A percentile compares a stretch with the other conserved stretches of the same genome.
phyloP scores from a whole-genome alignment of 305 asterid species.

The Petunia hybrid region DNA sequence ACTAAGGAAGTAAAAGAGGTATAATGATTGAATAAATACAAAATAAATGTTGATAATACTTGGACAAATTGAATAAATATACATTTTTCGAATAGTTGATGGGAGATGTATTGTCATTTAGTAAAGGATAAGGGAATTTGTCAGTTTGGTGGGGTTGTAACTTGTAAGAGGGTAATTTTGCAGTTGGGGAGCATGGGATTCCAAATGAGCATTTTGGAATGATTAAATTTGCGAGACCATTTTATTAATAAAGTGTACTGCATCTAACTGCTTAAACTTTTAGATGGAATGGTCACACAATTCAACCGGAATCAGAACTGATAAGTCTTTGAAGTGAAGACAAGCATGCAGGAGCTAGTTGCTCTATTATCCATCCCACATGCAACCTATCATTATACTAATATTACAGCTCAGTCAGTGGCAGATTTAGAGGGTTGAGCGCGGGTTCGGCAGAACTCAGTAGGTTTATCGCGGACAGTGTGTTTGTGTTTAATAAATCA shows the following conservation, averaged over 20 bases:
- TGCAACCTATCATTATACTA: slow-evolving; percentile 69
- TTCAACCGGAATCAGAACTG: too few species aligned
- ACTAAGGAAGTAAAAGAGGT: not conserved
- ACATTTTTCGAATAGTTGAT: slow-evolving; percentile 49
- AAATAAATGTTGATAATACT: too few species aligned
- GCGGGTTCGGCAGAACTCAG: slow-evolving; percentile 46
- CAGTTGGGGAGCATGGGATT: slow-evolving; percentile 62
- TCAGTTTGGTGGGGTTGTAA: slow-evolving; percentile 65
- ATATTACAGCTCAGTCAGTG: slow-evolving; percentile 38
- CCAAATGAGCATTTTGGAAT: slow-evolving; percentile 43
- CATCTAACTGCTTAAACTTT: slow-evolving; percentile 8
- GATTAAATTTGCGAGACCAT: too few species aligned
- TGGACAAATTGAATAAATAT: slow-evolving; percentile 4
- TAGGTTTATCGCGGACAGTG: too few species aligned
- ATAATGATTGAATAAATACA: not conserved
- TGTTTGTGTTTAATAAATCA: too few species aligned
- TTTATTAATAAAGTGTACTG: not conserved
- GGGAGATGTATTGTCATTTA: slow-evolving; percentile 53
- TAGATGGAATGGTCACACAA: not conserved
- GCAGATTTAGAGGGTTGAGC: not conserved
- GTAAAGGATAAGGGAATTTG: slow-evolving; percentile 62
- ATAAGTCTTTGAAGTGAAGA: slow-evolving; percentile 31
- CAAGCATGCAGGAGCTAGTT: not conserved
- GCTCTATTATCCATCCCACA: slow-evolving; percentile 52
- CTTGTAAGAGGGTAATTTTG: slow-evolving; percentile 52